Evolutionary conservation across 2,329 filamentous ascomycete species (phyloP).

Genomic region (Colletotrichum sp.): DNA sequence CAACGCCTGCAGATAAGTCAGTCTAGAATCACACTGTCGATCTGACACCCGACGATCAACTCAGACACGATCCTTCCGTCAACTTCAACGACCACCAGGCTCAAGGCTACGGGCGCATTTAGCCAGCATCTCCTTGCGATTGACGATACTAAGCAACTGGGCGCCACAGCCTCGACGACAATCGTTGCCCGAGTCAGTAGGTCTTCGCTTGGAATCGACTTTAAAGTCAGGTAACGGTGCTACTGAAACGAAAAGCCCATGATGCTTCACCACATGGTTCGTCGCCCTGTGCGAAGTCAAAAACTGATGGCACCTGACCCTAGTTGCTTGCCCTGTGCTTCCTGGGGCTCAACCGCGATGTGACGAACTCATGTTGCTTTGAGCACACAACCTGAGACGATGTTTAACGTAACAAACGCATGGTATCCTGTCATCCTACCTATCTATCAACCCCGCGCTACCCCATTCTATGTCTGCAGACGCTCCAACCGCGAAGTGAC

Average conservation of each 20-base stretch:
- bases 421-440: conserved; percentile 10
- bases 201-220: background rate
- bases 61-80: background rate
- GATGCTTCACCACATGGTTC: background rate
- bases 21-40: background rate
- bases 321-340: background rate
- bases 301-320: background rate
- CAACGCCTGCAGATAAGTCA: background rate
- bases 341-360: background rate
- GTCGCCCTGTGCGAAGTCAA: background rate
- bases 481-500: conserved; percentile 67
- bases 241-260: background rate
- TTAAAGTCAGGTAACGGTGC: background rate
- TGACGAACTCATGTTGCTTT: background rate
- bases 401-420: background rate
- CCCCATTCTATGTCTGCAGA: conserved; percentile 39
- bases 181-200: background rate
- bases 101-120: background rate
- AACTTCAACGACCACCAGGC: background rate
- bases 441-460: background rate
- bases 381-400: background rate
- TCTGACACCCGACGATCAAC: background rate
- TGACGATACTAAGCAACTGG: background rate
- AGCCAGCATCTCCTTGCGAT: background rate
- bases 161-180: background rate